Conservation (phyloP, 2,329 filamentous ascomycete species). For the Apiospora pterosperma region DNA sequence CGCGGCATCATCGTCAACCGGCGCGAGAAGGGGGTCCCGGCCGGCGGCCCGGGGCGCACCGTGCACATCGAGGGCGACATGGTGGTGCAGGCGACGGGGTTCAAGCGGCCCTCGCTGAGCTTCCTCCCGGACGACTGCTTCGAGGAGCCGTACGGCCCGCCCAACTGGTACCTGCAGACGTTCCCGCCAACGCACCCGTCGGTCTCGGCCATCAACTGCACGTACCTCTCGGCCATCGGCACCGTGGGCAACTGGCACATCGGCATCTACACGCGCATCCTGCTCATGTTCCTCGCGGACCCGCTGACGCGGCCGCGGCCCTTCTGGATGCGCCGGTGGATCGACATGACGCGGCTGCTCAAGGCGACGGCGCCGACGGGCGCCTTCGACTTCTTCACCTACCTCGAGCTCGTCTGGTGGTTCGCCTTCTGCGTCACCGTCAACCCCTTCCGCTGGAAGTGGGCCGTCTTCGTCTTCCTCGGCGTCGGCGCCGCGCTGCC, state of each 20-base stretch:
- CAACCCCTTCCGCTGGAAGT: conserved; percentile 90
- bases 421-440: conserved; percentile 74
- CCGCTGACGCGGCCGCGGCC: conserved; percentile 69
- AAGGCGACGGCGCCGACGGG: conserved; percentile 68
- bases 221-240: conserved; percentile 76
- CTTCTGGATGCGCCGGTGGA: conserved; percentile 80
- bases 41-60: conserved; percentile 68
- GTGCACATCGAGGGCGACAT: conserved; percentile 69
- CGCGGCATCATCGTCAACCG: conserved; percentile 68
- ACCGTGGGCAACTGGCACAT: conserved; percentile 87
- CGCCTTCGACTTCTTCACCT: conserved; percentile 88
- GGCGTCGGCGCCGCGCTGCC: conserved; percentile 68
- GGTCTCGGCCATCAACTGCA: conserved; percentile 77
- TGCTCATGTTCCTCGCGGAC: conserved; percentile 83
- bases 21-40: conserved; percentile 67
- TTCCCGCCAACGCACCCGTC: conserved; percentile 74
- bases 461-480: conserved; percentile 79
- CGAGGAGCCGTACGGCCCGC: conserved; percentile 68
- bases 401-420: conserved; percentile 82
- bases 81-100: conserved; percentile 81
- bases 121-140: conserved; percentile 76
- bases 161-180: conserved; percentile 86
- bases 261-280: conserved; percentile 80
- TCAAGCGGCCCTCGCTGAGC: conserved; percentile 65
- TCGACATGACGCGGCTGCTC: conserved; percentile 74